Conservation (phyloP, 495 filamentous ascomycete genomes). For the Trichoderma reesei region DNA sequence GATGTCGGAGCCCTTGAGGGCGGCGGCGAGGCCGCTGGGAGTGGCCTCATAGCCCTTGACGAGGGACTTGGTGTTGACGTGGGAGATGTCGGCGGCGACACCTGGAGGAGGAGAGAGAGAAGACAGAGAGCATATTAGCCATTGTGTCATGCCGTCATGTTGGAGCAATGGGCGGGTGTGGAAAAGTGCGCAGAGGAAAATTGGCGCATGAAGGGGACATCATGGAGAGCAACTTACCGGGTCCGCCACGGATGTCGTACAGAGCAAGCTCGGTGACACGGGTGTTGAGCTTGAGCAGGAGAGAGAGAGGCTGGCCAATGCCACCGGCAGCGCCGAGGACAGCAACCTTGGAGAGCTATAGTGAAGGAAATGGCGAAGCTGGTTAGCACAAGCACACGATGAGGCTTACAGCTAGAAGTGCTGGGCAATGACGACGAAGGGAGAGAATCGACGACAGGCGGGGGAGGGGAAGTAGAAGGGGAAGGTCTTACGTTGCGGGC, state of each 20-base stretch:
- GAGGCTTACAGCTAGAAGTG: conserved; percentile 1
- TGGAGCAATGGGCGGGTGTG: conserved; percentile 6
- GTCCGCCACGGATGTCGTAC: conserved; percentile 92
- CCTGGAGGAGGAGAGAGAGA: conserved; percentile 37
- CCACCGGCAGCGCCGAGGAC: conserved; percentile 94
- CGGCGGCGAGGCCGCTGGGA: conserved; percentile 59
- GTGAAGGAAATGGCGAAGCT: conserved; percentile 20
- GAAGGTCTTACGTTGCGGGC: conserved; percentile 63
- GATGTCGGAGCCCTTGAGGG: conserved; percentile 78
- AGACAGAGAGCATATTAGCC: not conserved
- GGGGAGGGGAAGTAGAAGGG: not conserved
- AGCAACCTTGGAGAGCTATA: conserved; percentile 87
- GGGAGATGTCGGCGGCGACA: conserved; percentile 94
- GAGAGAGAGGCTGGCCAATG: conserved; percentile 95
- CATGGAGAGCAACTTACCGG: conserved; percentile 51
- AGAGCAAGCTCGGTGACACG: conserved; percentile 81
- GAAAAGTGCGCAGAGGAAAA: not conserved
- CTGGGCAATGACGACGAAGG: not conserved
- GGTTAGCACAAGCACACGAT: conserved; percentile 6
- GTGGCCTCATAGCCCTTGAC: conserved; percentile 83
- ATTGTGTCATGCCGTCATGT: not conserved
- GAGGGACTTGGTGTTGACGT: conserved; percentile 97
- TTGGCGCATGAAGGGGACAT: not conserved
- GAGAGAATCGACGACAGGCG: conserved; percentile 10
- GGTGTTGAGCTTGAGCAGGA: conserved; percentile 97